Conservation (phyloP, 106 monocot species). For the Platanthera zijinensis region DNA sequence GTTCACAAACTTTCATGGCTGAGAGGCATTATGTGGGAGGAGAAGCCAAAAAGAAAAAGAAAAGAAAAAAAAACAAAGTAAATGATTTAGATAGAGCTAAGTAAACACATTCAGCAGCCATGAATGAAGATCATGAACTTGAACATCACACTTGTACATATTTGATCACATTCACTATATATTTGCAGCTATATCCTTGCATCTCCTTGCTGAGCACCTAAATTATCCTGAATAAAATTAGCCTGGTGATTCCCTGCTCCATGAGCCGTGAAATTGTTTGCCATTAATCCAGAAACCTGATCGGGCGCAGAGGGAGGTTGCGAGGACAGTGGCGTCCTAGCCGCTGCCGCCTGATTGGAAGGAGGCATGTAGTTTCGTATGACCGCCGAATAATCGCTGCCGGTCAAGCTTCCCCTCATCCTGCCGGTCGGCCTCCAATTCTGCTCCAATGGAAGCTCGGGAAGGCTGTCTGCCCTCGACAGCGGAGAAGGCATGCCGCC, state of each 20-base stretch:
- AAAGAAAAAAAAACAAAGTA: no score
- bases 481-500: background rate
- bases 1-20: no score
- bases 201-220: conserved; percentile 9
- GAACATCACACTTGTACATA: background rate
- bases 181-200: background rate
- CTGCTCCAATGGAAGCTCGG: conserved; percentile 33
- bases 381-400: conserved; percentile 52
- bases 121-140: background rate
- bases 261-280: conserved; percentile 3
- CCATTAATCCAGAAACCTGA: conserved; percentile 3
- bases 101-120: no score
- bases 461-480: background rate
- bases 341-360: conserved; percentile 1
- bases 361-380: conserved; percentile 36
- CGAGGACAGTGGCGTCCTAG: background rate
- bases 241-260: background rate
- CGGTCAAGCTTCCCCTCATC: conserved; percentile 83
- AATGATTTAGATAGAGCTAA: no score
- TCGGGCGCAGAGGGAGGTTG: conserved; percentile 5
- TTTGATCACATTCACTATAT: background rate
- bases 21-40: no score
- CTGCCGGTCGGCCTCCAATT: conserved; percentile 73
- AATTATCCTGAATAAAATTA: background rate
- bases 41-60: no score